Conservation (phyloP, 75 land plant genomes). For the Adiantum capillusveneris region DNA sequence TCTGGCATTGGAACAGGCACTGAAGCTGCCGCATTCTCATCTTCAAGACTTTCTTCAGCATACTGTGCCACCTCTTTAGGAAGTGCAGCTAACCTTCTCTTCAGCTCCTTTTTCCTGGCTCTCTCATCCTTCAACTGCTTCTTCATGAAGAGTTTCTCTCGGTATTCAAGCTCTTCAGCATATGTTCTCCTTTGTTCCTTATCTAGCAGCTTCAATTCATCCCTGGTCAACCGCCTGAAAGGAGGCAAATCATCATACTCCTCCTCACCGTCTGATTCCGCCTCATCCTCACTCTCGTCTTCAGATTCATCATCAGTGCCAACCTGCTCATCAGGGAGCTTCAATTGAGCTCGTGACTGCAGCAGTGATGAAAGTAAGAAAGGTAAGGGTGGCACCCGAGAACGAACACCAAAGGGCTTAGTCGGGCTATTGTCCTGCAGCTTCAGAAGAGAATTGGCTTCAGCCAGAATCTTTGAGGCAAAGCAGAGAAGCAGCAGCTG, state of each 20-base stretch:
- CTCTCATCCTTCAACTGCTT: conserved; percentile 69
- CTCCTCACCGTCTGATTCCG: conserved; percentile 26
- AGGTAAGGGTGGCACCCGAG: conserved; percentile 39
- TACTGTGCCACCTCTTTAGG: conserved; percentile 10
- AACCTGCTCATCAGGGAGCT: conserved; percentile 30
- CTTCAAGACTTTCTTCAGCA: conserved; percentile 15
- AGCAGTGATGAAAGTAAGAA: conserved; percentile 37
- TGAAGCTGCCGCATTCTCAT: conserved; percentile 16
- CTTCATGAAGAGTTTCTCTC: conserved; percentile 71
- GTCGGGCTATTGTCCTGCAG: conserved; percentile 24
- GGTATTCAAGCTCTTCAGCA: conserved; percentile 61
- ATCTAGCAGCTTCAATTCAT: conserved; percentile 34
- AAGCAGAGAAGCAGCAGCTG: conserved; percentile 41
- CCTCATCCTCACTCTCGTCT: conserved; percentile 19
- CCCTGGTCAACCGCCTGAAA: conserved; percentile 37
- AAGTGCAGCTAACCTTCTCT: conserved; percentile 24
- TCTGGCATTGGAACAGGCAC: conserved; percentile 49
- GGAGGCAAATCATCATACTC: conserved; percentile 72
- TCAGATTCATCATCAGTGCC: conserved; percentile 21
- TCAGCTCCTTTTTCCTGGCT: conserved; percentile 37
- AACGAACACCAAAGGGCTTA: conserved; percentile 20
- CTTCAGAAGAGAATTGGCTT: conserved; percentile 41
- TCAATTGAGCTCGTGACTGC: conserved; percentile 36
- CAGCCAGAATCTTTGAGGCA: conserved; percentile 44
- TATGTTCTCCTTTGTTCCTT: conserved; percentile 54